phyloP scores from a whole-genome alignment of 208 protist species.

The Wallacemonas sp. region DNA sequence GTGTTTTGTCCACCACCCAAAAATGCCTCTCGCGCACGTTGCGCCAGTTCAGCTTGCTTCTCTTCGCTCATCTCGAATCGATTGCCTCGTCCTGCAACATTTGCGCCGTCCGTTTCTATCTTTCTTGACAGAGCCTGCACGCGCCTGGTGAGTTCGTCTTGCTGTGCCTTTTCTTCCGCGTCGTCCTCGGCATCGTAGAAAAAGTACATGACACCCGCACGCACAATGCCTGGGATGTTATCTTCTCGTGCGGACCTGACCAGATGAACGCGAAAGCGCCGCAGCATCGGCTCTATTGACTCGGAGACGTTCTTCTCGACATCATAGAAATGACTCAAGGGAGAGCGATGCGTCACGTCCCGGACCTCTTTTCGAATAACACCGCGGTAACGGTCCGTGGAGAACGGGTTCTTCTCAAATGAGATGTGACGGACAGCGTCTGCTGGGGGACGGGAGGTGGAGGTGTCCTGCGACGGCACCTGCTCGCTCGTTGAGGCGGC shows the following conservation, averaged over 20 bases:
- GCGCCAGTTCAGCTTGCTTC: slow-evolving; percentile 34
- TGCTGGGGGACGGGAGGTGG: not conserved
- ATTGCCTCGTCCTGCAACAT: slow-evolving; percentile 15
- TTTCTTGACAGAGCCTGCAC: slow-evolving; percentile 15
- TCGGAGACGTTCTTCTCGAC: slow-evolving; percentile 33
- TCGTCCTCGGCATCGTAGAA: slow-evolving; percentile 59
- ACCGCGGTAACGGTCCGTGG: slow-evolving; percentile 47
- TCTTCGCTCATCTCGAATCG: slow-evolving; percentile 21
- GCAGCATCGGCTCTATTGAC: slow-evolving; percentile 20
- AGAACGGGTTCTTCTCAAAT: slow-evolving; percentile 61
- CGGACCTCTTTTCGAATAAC: slow-evolving; percentile 46
- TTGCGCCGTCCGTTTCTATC: too few relatives aligned
- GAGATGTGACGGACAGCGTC: slow-evolving; percentile 17
- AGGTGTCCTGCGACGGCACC: not conserved
- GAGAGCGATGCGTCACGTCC: slow-evolving; percentile 26
- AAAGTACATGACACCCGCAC: slow-evolving; percentile 62
- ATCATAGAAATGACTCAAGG: slow-evolving; percentile 31
- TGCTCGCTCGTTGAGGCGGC: too few relatives aligned
- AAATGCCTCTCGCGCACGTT: slow-evolving; percentile 24
- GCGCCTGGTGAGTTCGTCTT: slow-evolving; percentile 7
- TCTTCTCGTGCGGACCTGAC: slow-evolving; percentile 44
- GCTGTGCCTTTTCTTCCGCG: slow-evolving; percentile 19
- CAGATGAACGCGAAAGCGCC: slow-evolving; percentile 27
- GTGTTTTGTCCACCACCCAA: not conserved
- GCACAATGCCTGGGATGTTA: slow-evolving; percentile 48